Conservation (phyloP, 2,329 filamentous ascomycete genomes). For the Fusarium irregulare region DNA sequence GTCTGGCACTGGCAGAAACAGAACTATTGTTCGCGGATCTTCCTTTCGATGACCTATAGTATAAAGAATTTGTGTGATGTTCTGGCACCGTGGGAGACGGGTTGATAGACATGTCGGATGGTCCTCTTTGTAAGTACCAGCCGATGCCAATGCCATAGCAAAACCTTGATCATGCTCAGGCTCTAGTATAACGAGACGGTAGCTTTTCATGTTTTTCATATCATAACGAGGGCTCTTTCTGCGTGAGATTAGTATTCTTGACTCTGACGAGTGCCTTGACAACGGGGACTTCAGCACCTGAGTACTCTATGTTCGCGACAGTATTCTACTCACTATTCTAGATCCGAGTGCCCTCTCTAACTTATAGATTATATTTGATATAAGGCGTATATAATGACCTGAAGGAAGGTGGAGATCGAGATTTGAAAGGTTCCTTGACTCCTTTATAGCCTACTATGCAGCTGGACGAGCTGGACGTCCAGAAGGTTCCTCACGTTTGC, state of each 20-base stretch:
- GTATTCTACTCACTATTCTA: neutral
- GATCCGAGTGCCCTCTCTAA: neutral
- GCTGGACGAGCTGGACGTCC: neutral
- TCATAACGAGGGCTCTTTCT: rapidly evolving
- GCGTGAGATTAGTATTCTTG: neutral
- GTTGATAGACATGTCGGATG: neutral
- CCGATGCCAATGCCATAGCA: neutral
- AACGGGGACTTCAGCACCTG: neutral
- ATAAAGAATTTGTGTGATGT: neutral
- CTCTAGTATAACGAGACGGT: rapidly evolving
- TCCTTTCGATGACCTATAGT: rapidly evolving
- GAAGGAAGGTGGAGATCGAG: rapidly evolving
- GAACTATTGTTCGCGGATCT: neutral
- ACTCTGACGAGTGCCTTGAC: neutral
- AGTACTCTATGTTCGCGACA: neutral
- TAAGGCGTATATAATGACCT: rapidly evolving
- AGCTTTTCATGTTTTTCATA: rapidly evolving
- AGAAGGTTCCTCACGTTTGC: neutral
- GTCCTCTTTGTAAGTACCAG: neutral
- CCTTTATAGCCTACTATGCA: neutral
- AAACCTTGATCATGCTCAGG: rapidly evolving
- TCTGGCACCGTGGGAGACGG: neutral
- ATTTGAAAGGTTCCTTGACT: neutral
- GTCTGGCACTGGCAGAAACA: neutral
- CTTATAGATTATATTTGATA: too few species aligned